phyloP scores from a whole-genome alignment of 2,329 filamentous ascomycete genomes.

The Chaetomium strumarium region DNA sequence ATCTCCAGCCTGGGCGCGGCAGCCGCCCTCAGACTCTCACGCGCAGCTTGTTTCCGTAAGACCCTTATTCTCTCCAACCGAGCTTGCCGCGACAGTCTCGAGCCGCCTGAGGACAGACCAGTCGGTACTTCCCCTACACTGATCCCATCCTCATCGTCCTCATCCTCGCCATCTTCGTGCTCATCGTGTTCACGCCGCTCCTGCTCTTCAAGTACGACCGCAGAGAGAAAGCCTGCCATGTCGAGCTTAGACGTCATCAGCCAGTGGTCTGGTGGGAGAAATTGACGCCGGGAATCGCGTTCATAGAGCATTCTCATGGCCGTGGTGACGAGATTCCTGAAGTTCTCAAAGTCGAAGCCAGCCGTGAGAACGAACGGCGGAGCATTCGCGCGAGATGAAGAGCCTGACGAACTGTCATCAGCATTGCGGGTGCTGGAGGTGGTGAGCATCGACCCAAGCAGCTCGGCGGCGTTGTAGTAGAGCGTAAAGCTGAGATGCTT shows the following conservation, averaged over 20 bases:
- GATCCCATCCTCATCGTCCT: conserved; percentile 37
- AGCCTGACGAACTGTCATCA: conserved; percentile 1
- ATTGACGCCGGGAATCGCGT: conserved; percentile 80
- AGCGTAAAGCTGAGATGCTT: conserved; percentile 87
- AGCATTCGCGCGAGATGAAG: conserved; percentile 16
- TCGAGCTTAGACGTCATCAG: conserved; percentile 85
- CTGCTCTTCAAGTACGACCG: conserved; percentile 84
- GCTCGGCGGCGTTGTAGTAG: conserved; percentile 73
- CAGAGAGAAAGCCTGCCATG: conserved; percentile 79
- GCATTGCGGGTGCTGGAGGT: background rate
- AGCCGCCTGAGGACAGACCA: conserved; percentile 42
- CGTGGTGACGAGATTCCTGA: conserved; percentile 73
- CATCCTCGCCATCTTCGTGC: conserved; percentile 53
- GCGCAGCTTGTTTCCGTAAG: conserved; percentile 60
- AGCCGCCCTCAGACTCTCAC: conserved; percentile 67
- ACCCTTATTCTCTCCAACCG: conserved; percentile 58
- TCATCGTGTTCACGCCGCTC: conserved; percentile 63
- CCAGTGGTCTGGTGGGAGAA: conserved; percentile 82
- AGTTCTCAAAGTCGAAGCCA: conserved; percentile 69
- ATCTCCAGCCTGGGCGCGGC: conserved; percentile 85
- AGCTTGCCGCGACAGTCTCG: conserved; percentile 56
- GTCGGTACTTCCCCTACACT: conserved; percentile 17
- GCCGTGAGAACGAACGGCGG: conserved; percentile 43
- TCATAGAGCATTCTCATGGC: conserved; percentile 87
- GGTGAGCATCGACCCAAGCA: conserved; percentile 29